These are phyloP conservation scores for Dacryopinax primogenitus DNA, from an alignment of 768 basidiomycete genomes.

Conservation along the genomic window DNA sequence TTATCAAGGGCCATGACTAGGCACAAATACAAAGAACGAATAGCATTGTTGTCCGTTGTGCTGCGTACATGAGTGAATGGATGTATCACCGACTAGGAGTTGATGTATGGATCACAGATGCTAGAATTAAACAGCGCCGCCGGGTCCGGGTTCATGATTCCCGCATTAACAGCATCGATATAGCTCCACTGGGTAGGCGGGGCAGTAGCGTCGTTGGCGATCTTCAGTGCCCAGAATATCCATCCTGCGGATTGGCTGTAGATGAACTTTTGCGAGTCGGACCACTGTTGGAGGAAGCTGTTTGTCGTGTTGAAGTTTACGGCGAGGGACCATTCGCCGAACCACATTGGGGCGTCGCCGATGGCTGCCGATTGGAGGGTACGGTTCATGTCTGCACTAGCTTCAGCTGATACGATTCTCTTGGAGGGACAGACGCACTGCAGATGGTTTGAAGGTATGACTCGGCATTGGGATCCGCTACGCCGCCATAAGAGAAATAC, in stretches of 20 bases:
- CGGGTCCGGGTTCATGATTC: slow-evolving; percentile 54
- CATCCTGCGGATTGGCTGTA: slow-evolving; percentile 52
- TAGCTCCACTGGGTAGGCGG: slow-evolving; percentile 46
- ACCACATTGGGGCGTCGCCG: slow-evolving; percentile 39
- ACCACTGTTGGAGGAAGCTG: slow-evolving; percentile 51
- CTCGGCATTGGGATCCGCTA: background rate
- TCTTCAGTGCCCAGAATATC: slow-evolving; percentile 68
- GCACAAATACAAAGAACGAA: background rate
- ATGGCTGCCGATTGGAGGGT: slow-evolving; percentile 37
- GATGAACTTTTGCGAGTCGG: slow-evolving; percentile 58
- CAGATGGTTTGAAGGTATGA: slow-evolving; percentile 28
- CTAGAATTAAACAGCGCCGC: slow-evolving; percentile 40
- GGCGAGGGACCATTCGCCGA: slow-evolving; percentile 49
- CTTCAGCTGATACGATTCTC: background rate
- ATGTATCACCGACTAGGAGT: background rate
- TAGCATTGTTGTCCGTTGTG: no score
- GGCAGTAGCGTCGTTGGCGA: slow-evolving; percentile 38
- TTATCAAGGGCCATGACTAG: background rate
- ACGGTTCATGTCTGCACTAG: slow-evolving; percentile 42
- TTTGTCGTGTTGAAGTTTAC: slow-evolving; percentile 54
- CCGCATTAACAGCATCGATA: slow-evolving; percentile 42
- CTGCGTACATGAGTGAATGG: no score
- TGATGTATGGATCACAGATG: slow-evolving; percentile 47
- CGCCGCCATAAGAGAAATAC: slow-evolving; percentile 45
- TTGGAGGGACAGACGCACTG: slow-evolving; percentile 35